Evolutionary conservation across 345 rosid species (phyloP), one percentile per base, ranked within the genome.

Genomic region (Eucalyptus microcorys): DNA sequence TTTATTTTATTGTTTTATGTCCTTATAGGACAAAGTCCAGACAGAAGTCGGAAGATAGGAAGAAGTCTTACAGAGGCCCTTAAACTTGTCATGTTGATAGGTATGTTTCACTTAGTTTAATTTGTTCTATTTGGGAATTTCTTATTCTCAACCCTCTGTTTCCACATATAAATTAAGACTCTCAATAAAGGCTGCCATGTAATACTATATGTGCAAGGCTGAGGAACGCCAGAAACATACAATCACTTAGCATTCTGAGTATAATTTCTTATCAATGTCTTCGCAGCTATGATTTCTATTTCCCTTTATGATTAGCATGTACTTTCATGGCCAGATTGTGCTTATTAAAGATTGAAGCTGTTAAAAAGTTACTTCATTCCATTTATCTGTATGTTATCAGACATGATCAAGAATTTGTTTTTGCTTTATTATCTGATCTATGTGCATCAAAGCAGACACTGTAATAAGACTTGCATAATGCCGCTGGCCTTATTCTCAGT

Each of bases 61-160:
- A 92, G 64, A 59, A 50, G 89, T 88, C 94, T 97, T 64, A 91
- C 91, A 5, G 99, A 96, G 93, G 99, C 98, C 90, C 88, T 97
- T 93, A 97, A 97, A 93, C 96, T 96, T 94, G 97, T 97, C 79
- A 87, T 96, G 71, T 90, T 96, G 83, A 96, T 97, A 88, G 99
- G 99, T 96, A 92, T 48, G 53, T 87, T 95, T 86, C 94, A 94
- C 97, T 97, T 87, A 94, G 97, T 90, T 96, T 92, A 91, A 96
- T 98, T 22, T 95, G 94, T 93, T 95, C 96, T 85, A 92, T 94
- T 90, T 93, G 94, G 90, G 93, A 97, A 93, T 40, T 76, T 40
- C 47, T 37, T 21, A 10, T 40, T 40, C 84, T 76, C 84, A 76
- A 76, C 47, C 83, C 27, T 21, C 47, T 40, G 47, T 40, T 76